A percentile compares a stretch with the other conserved stretches of the same genome.
phyloP scores from a whole-genome alignment of 139 green algal species.

The Chlorella sp. region DNA sequence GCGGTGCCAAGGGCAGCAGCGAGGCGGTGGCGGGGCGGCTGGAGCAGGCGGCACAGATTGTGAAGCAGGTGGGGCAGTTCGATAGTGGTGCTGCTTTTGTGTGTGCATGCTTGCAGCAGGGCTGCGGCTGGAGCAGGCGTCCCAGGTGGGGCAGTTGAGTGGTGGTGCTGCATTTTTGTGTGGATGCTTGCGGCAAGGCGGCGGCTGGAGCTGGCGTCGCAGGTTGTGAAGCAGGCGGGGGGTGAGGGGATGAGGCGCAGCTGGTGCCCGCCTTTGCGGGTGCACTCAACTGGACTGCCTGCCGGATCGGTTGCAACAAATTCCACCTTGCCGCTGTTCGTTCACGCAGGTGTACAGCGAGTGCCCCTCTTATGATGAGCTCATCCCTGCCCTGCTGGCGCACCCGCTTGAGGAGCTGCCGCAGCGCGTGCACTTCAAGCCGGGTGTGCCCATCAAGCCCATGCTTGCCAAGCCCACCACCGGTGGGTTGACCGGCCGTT shows the following conservation, averaged over 20 bases:
- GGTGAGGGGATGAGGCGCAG: background rate
- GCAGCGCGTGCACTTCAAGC: constrained; percentile 82
- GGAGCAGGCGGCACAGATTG: constrained; percentile 66
- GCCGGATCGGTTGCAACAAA: too few species aligned
- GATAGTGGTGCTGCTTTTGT: too few species aligned
- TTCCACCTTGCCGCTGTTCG: background rate
- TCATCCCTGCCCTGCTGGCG: constrained; percentile 86
- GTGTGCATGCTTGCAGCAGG: background rate
- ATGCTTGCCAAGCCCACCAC: constrained; percentile 97
- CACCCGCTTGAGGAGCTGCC: constrained; percentile 53
- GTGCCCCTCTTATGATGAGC: constrained; percentile 89
- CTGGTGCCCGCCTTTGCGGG: background rate
- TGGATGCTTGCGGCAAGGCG: too few species aligned
- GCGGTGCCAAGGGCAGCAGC: constrained; percentile 9
- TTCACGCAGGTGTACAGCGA: constrained; percentile 83
- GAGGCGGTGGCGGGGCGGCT: constrained; percentile 57
- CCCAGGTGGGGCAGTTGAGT: background rate
- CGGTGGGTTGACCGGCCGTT: constrained; percentile 60
- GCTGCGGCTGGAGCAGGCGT: too few species aligned
- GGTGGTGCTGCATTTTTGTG: background rate
- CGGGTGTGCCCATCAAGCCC: constrained; percentile 85
- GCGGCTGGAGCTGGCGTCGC: too few species aligned
- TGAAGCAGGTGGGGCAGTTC: constrained; percentile 69
- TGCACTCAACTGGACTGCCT: too few species aligned
- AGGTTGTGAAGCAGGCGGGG: background rate